A percentile compares a stretch with the other conserved stretches of the same genome.
phyloP scores from a whole-genome alignment of 1,284 basidiomycete species.

The Taiwanofungus camphoratus region DNA sequence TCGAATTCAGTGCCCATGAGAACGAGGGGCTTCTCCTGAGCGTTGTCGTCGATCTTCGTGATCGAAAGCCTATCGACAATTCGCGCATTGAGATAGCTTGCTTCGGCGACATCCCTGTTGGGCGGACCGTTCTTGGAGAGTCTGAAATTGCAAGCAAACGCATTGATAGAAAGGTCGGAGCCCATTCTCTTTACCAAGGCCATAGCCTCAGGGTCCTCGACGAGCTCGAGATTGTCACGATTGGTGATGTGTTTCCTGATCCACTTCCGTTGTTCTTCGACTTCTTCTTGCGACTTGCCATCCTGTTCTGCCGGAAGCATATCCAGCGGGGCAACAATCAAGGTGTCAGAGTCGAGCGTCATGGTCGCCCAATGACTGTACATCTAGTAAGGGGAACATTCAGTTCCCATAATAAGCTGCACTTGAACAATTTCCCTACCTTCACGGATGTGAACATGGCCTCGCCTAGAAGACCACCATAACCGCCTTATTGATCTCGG shows the following conservation, averaged over 20 bases:
- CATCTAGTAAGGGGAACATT: slow-evolving; percentile 17
- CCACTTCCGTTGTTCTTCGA: slow-evolving; percentile 30
- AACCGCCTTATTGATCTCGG: slow-evolving; percentile 22
- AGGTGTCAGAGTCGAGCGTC: slow-evolving; percentile 25
- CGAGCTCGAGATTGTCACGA: slow-evolving; percentile 29
- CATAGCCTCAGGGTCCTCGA: slow-evolving; percentile 29
- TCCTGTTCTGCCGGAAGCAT: slow-evolving; percentile 29
- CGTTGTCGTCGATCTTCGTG: slow-evolving; percentile 15
- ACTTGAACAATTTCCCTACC: slow-evolving; percentile 18
- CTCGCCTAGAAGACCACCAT: slow-evolving; percentile 36
- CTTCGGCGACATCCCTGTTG: slow-evolving; percentile 39
- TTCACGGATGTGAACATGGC: slow-evolving; percentile 31
- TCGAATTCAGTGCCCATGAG: slow-evolving; percentile 32
- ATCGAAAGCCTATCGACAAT: slow-evolving; percentile 29
- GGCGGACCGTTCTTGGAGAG: slow-evolving; percentile 23
- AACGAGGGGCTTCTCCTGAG: slow-evolving; percentile 29
- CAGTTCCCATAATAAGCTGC: slow-evolving; percentile 4
- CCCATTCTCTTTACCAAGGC: slow-evolving; percentile 30
- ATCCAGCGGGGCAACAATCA: slow-evolving; percentile 35
- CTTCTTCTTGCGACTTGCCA: slow-evolving; percentile 10
- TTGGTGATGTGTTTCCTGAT: slow-evolving; percentile 34
- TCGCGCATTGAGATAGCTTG: slow-evolving; percentile 37
- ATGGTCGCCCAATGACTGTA: slow-evolving; percentile 37
- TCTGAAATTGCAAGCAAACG: slow-evolving; percentile 41
- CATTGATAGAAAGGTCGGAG: slow-evolving; percentile 41